Percentiles rank a stretch among this genome's conserved stretches.
Conservation (phyloP, 139 green algal species). For the Chlorella sorokiniana region DNA sequence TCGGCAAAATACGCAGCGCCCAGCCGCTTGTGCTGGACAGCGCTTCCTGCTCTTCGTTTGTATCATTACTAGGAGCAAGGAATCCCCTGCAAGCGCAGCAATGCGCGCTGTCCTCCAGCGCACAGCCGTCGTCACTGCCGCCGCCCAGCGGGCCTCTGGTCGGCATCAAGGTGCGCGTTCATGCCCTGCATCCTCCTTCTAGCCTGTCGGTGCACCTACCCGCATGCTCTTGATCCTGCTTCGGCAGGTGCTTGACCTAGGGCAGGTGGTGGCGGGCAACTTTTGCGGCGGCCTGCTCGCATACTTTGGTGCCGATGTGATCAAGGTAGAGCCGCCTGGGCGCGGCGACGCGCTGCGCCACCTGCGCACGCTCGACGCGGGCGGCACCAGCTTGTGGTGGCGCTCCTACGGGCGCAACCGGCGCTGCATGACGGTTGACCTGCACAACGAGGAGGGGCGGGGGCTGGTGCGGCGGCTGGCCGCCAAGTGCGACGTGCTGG, state of each 20-base stretch:
- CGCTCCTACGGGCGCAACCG: conserved; percentile 71
- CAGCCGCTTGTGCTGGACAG: too few species aligned
- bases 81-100: too few species aligned
- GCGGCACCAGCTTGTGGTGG: conserved; percentile 77
- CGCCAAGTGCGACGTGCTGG: conserved; percentile 59
- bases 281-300: conserved; percentile 61
- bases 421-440: conserved; percentile 73
- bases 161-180: conserved; percentile 26
- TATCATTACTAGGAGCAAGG: too few species aligned
- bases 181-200: background rate
- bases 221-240: too few species aligned
- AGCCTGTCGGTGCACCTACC: background rate
- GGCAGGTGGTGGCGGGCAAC: conserved; percentile 82
- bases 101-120: too few species aligned
- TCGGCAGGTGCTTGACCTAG: conserved; percentile 68
- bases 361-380: conserved; percentile 61
- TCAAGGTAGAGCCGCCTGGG: conserved; percentile 75
- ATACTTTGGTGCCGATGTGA: conserved; percentile 82
- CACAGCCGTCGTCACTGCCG: background rate
- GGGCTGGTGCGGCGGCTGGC: conserved; percentile 59
- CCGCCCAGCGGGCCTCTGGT: conserved; percentile 28
- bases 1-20: too few species aligned
- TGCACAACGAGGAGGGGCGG: conserved; percentile 63
- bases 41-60: too few species aligned
- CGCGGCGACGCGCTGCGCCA: conserved; percentile 70